Percentiles rank a stretch among this genome's conserved stretches.
Conservation (phyloP, 768 basidiomycete species). For the Tephrocybe sp. region DNA sequence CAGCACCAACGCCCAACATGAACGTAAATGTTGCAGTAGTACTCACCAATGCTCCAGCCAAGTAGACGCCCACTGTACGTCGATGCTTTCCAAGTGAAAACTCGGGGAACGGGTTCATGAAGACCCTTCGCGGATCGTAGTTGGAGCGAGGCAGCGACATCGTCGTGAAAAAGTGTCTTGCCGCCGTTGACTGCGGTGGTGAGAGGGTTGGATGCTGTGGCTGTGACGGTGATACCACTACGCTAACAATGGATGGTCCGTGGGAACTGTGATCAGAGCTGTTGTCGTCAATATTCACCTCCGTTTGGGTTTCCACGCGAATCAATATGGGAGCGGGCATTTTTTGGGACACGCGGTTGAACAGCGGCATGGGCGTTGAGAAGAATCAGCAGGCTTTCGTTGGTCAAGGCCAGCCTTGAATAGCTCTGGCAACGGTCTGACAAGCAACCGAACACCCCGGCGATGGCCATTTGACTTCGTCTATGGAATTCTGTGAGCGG, state of each 20-base stretch:
- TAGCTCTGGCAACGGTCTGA: neutral
- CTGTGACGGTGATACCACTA: constrained; percentile 19
- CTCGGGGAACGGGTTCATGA: constrained; percentile 83
- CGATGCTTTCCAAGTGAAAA: constrained; percentile 74
- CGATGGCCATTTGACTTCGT: no score
- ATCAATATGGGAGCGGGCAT: constrained; percentile 20
- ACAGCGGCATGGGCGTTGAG: constrained; percentile 6
- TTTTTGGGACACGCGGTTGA: neutral
- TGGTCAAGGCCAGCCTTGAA: neutral
- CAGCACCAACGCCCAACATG: neutral
- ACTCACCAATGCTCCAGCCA: constrained; percentile 89
- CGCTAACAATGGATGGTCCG: constrained; percentile 20
- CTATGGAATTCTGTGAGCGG: neutral
- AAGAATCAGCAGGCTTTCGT: neutral
- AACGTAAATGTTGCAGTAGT: constrained; percentile 2
- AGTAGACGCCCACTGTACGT: constrained; percentile 83
- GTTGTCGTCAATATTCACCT: constrained; percentile 16
- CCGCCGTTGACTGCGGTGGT: constrained; percentile 11
- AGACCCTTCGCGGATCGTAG: constrained; percentile 88
- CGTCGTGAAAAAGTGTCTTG: constrained; percentile 4
- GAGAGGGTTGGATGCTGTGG: constrained; percentile 13
- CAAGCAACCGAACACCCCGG: neutral
- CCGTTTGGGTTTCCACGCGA: constrained; percentile 26
- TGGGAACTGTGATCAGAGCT: constrained; percentile 22
- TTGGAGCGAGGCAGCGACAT: constrained; percentile 74